Evolutionary conservation across 805 yeast genomes (phyloP).

Genomic region (Zygosaccharomyces bisporus): DNA sequence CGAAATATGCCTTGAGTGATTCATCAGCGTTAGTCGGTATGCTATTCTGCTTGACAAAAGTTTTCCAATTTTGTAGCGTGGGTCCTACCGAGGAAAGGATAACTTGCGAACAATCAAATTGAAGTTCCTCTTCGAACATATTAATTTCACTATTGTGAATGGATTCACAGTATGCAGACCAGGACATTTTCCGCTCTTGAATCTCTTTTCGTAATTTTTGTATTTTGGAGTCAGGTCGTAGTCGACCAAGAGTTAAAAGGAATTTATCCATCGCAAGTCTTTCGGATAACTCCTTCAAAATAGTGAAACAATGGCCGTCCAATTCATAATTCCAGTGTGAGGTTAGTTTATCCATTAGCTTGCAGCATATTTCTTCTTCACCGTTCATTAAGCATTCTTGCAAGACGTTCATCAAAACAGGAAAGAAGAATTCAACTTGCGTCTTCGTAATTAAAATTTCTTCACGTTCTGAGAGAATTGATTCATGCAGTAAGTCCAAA

Average conservation of each 20-base stretch:
- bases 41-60: constrained; percentile 11
- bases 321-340: constrained; percentile 11
- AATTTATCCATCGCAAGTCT: constrained; percentile 16
- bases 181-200: constrained; percentile 12
- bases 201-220: constrained; percentile 11
- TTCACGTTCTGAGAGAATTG: neutral
- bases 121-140: constrained; percentile 12
- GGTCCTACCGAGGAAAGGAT: constrained; percentile 15
- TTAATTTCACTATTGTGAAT: constrained; percentile 12
- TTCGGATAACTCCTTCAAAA: constrained; percentile 16
- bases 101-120: constrained; percentile 16
- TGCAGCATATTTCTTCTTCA: constrained; percentile 7
- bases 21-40: constrained; percentile 10
- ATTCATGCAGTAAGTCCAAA: constrained; percentile 9
- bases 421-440: constrained; percentile 11
- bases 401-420: constrained; percentile 9
- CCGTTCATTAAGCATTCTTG: constrained; percentile 9
- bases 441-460: neutral
- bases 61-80: constrained; percentile 12
- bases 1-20: constrained; percentile 17
- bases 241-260: neutral
- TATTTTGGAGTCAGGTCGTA: neutral
- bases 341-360: constrained; percentile 5
- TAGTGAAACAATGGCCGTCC: constrained; percentile 16
- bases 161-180: constrained; percentile 12